Evolutionary conservation across 2,329 filamentous ascomycete species (phyloP).

Genomic region (Fusarium burgessii): DNA sequence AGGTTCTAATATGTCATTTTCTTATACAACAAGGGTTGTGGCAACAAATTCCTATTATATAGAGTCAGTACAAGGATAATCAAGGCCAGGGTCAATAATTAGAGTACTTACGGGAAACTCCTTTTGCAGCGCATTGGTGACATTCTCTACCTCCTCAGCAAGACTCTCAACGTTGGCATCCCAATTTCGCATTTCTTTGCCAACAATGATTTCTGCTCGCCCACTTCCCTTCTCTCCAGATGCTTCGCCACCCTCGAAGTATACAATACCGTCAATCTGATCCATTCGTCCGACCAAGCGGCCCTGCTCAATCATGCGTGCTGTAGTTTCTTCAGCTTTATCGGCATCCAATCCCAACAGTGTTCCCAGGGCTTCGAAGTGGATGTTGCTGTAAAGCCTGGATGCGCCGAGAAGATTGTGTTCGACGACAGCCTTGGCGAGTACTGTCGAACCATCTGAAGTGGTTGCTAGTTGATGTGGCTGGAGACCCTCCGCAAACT

Average conservation of each 20-base stretch:
- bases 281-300: slow-evolving; percentile 90
- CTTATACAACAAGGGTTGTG: slow-evolving; percentile 59
- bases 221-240: slow-evolving; percentile 76
- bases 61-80: slow-evolving; percentile 16
- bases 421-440: slow-evolving; percentile 93
- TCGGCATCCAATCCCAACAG: slow-evolving; percentile 83
- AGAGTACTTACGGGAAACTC: slow-evolving; percentile 74
- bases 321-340: slow-evolving; percentile 90
- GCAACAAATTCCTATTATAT: slow-evolving; percentile 66
- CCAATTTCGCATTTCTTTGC: slow-evolving; percentile 84
- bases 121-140: slow-evolving; percentile 83
- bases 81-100: background rate
- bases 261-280: slow-evolving; percentile 89
- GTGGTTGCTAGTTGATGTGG: slow-evolving; percentile 93
- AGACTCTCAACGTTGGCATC: slow-evolving; percentile 88
- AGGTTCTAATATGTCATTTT: slow-evolving; percentile 27
- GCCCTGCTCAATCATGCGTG: slow-evolving; percentile 95
- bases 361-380: slow-evolving; percentile 78
- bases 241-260: slow-evolving; percentile 82
- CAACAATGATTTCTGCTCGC: slow-evolving; percentile 72
- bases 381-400: slow-evolving; percentile 81
- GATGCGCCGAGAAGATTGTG: slow-evolving; percentile 94
- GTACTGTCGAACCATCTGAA: slow-evolving; percentile 89
- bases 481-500: slow-evolving; percentile 83
- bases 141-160: slow-evolving; percentile 89